Conservation (phyloP, 805 yeast species). For the Zygoascus tannicola region DNA sequence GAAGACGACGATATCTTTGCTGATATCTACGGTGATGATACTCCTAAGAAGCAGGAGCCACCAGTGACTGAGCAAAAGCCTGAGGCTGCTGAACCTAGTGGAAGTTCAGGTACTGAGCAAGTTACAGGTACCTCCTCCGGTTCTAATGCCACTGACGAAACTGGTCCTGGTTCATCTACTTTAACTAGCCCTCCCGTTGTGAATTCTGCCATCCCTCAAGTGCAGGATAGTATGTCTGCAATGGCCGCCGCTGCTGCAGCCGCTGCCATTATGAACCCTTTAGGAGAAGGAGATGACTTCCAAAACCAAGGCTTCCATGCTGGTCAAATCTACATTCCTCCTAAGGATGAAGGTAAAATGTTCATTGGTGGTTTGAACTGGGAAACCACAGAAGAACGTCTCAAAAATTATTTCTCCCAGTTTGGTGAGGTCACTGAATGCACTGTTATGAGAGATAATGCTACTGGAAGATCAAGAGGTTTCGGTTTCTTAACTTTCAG, state of each 20-base stretch:
- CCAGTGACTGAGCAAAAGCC: slow-evolving; percentile 6
- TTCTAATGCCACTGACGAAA: slow-evolving; percentile 14
- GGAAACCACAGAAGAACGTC: slow-evolving; percentile 90
- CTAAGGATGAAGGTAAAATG: slow-evolving; percentile 79
- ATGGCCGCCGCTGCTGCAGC: slow-evolving; percentile 2
- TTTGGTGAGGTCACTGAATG: slow-evolving; percentile 84
- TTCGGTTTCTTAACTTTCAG: slow-evolving; percentile 88
- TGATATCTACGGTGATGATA: slow-evolving; percentile 57
- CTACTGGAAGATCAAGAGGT: slow-evolving; percentile 86
- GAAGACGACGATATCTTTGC: slow-evolving; percentile 93
- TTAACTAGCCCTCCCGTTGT: slow-evolving; percentile 5
- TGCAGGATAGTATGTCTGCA: neutral
- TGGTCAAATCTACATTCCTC: slow-evolving; percentile 39
- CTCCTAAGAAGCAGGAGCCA: slow-evolving; percentile 18
- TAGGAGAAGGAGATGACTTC: neutral
- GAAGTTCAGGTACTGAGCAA: slow-evolving; percentile 4
- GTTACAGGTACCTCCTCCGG: slow-evolving; percentile 13
- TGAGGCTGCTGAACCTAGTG: slow-evolving; percentile 6
- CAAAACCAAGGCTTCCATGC: slow-evolving; percentile 21
- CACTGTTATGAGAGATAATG: slow-evolving; percentile 85
- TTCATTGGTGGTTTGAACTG: slow-evolving; percentile 95
- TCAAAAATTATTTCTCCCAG: slow-evolving; percentile 72
- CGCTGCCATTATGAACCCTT: neutral
- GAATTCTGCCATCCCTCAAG: slow-evolving; percentile 3
- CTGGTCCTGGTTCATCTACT: slow-evolving; percentile 1